Conservation (phyloP, 805 yeast species). For the Starmerella bombi region DNA sequence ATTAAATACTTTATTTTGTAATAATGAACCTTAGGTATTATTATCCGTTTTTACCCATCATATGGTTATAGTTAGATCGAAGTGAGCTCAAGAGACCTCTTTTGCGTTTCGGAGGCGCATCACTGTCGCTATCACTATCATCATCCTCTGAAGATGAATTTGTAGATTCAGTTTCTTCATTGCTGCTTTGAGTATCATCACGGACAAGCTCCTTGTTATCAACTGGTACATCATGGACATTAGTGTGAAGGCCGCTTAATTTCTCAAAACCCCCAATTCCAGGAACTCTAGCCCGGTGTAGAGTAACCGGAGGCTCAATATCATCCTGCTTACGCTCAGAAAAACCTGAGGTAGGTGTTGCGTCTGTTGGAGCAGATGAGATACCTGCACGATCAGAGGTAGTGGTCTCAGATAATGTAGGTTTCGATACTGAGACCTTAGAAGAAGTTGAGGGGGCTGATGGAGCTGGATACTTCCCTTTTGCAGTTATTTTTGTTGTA, state of each 20-base stretch:
- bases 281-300: too few species aligned
- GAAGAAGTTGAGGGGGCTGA: too few species aligned
- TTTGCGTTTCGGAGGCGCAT: neutral
- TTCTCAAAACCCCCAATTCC: conserved; percentile 10
- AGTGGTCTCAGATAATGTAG: too few species aligned
- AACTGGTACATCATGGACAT: conserved; percentile 4
- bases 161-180: conserved; percentile 6
- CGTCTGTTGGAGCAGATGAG: too few species aligned
- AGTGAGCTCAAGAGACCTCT: neutral
- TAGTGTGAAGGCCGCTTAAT: neutral
- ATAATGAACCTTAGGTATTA: neutral
- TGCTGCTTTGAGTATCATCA: conserved; percentile 5
- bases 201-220: neutral
- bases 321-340: too few species aligned
- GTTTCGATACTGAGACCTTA: too few species aligned
- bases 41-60: neutral
- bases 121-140: conserved; percentile 3
- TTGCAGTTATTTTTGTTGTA: too few species aligned
- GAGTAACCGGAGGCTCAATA: too few species aligned
- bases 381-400: too few species aligned
- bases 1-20: neutral
- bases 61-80: neutral
- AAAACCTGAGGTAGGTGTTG: too few species aligned
- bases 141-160: neutral
- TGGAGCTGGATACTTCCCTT: too few species aligned